Percentiles rank a stretch among this genome's conserved stretches.
Conservation (phyloP, 306 rosid genomes). For the Cucurbita ficifolia region DNA sequence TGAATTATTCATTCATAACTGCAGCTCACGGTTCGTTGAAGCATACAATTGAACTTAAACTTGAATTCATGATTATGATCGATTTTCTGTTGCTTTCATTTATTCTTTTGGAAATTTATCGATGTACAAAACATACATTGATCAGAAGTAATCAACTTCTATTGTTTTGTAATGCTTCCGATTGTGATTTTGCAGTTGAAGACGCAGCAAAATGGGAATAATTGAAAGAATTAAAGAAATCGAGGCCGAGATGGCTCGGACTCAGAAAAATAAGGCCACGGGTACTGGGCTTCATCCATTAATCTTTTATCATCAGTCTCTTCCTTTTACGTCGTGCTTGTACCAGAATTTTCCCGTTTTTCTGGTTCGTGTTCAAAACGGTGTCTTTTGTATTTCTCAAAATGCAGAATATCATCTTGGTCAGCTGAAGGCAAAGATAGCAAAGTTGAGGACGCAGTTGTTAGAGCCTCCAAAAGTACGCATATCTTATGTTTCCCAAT, state of each 20-base stretch:
- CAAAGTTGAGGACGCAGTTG: constrained; percentile 85
- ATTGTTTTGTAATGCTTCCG: background rate
- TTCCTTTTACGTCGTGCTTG: background rate
- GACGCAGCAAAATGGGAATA: constrained; percentile 60
- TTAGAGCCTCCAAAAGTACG: constrained; percentile 95
- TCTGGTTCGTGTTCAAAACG: background rate
- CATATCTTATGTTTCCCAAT: background rate
- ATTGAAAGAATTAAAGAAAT: constrained; percentile 91
- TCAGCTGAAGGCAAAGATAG: constrained; percentile 99
- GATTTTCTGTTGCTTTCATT: background rate
- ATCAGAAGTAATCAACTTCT: background rate
- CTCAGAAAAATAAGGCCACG: constrained; percentile 97
- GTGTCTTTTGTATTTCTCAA: background rate
- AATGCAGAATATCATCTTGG: constrained; percentile 93
- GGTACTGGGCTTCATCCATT: constrained; percentile 19
- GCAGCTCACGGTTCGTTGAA: background rate
- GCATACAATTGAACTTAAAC: background rate
- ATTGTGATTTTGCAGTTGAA: constrained; percentile 18
- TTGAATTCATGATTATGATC: background rate
- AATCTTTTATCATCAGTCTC: background rate
- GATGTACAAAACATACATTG: background rate
- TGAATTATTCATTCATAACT: background rate
- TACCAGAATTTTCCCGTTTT: background rate
- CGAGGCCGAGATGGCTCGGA: constrained; percentile 99
- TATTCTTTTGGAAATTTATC: background rate